Percentiles rank a stretch among this genome's conserved stretches.
These are phyloP conservation scores for Epichloe elymi DNA, from an alignment of 2,329 filamentous ascomycete genomes.

Conservation along the genomic window DNA sequence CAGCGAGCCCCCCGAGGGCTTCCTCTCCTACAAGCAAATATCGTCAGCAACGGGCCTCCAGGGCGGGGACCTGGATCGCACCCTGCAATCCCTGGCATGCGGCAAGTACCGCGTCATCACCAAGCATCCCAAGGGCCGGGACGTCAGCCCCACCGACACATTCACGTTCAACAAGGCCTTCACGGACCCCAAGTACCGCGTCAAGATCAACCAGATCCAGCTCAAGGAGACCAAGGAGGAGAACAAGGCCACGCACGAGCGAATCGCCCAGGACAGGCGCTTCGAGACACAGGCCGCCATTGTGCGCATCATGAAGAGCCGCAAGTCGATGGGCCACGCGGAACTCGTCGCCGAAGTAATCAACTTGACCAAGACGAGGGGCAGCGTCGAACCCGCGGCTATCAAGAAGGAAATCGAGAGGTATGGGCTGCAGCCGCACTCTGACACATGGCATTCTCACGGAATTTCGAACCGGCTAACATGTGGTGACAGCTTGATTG, in stretches of 20 bases:
- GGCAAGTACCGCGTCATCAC: constrained; percentile 72
- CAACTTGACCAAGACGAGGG: constrained; percentile 78
- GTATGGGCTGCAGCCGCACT: constrained; percentile 38
- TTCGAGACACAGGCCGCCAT: constrained; percentile 97
- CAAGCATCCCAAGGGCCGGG: constrained; percentile 75
- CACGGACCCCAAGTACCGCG: constrained; percentile 66
- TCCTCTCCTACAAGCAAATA: constrained; percentile 65
- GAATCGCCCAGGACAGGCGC: constrained; percentile 76
- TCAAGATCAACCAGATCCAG: constrained; percentile 99
- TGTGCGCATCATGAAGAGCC: constrained; percentile 91
- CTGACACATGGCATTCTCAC: no score
- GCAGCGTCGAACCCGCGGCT: constrained; percentile 69
- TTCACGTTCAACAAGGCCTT: constrained; percentile 75
- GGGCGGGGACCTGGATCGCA: constrained; percentile 71
- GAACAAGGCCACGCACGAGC: constrained; percentile 85
- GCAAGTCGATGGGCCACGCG: constrained; percentile 75
- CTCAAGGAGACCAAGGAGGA: constrained; percentile 91
- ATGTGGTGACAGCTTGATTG: constrained; percentile 51
- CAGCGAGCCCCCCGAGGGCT: constrained; percentile 41
- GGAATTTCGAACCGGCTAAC: neutral
- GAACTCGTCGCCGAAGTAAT: constrained; percentile 88
- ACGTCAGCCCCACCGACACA: constrained; percentile 65
- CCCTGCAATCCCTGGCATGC: constrained; percentile 88
- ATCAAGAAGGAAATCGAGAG: constrained; percentile 98
- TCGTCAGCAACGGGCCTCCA: constrained; percentile 60